phyloP scores from a whole-genome alignment of 495 filamentous ascomycete genomes.

The Cercophora samala region DNA sequence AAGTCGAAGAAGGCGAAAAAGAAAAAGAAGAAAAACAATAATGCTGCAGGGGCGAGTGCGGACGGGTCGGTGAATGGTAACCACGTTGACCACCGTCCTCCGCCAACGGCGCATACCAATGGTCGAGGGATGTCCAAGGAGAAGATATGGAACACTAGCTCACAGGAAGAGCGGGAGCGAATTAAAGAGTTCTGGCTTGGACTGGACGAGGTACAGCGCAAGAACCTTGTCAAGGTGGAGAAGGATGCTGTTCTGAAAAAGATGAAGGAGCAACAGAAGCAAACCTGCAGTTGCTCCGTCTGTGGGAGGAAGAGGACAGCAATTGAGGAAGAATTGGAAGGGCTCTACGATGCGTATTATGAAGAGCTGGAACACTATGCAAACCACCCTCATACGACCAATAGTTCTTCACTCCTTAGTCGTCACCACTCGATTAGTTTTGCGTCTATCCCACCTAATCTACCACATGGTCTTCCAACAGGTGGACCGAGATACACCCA shows the following conservation, averaged over 20 bases:
- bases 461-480: too few relatives aligned
- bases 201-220: constrained; percentile 89
- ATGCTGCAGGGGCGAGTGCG: constrained; percentile 10
- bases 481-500: constrained; percentile 43
- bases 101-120: constrained; percentile 22
- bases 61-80: constrained; percentile 18
- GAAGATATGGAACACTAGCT: constrained; percentile 96
- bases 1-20: constrained; percentile 61
- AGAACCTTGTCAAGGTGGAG: constrained; percentile 93
- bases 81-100: constrained; percentile 23
- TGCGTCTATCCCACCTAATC: constrained; percentile 33
- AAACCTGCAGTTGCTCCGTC: constrained; percentile 96
- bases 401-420: constrained; percentile 60
- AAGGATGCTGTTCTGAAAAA: constrained; percentile 97
- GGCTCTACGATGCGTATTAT: constrained; percentile 99
- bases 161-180: constrained; percentile 86
- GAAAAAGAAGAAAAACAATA: constrained; percentile 53
- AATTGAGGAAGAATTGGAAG: constrained; percentile 97
- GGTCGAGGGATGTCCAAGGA: constrained; percentile 60
- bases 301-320: constrained; percentile 95
- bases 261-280: constrained; percentile 99
- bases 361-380: constrained; percentile 97
- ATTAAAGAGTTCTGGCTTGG: constrained; percentile 99
- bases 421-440: constrained; percentile 50
- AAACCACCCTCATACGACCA: constrained; percentile 71